phyloP scores from a whole-genome alignment of 179 eudicot species.

The Drosera spatulata region DNA sequence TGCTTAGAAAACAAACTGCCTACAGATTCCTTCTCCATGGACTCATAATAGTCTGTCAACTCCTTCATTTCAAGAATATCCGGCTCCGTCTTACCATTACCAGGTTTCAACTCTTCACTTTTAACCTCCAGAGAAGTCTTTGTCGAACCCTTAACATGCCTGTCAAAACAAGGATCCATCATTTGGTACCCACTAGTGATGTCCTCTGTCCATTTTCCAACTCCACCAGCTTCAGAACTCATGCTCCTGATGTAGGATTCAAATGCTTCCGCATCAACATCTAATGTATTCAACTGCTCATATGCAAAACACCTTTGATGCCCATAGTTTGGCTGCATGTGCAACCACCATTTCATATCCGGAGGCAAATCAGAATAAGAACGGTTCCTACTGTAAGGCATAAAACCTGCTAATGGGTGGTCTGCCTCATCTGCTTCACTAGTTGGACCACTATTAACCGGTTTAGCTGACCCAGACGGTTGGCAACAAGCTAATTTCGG shows the following conservation, averaged over 20 bases:
- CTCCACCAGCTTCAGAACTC: constrained; percentile 8
- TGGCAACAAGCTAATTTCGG: constrained; percentile 85
- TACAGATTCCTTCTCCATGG: constrained; percentile 43
- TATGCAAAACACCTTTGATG: constrained; percentile 22
- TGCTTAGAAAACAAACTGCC: constrained; percentile 29
- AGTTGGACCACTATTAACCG: constrained; percentile 34
- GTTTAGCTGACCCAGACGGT: constrained; percentile 41
- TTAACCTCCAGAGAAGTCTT: constrained; percentile 23
- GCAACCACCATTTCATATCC: constrained; percentile 89
- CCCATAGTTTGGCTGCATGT: constrained; percentile 41
- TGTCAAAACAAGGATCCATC: constrained; percentile 18
- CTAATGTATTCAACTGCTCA: constrained; percentile 24
- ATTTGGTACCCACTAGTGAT: constrained; percentile 9
- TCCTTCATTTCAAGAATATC: constrained; percentile 28
- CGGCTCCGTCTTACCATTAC: constrained; percentile 20
- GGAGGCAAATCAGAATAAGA: constrained; percentile 55
- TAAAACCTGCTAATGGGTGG: constrained; percentile 25
- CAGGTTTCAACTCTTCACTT: no score
- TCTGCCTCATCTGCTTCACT: constrained; percentile 30
- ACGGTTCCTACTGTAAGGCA: constrained; percentile 34
- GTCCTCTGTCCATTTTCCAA: constrained; percentile 13
- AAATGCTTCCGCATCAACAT: constrained; percentile 20
- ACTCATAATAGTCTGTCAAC: constrained; percentile 46
- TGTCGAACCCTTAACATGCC: constrained; percentile 5
- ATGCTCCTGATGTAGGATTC: constrained; percentile 7